Percentiles rank a stretch among this genome's conserved stretches.
phyloP scores from a whole-genome alignment of 2,329 filamentous ascomycete genomes.

The Massarina eburnea region DNA sequence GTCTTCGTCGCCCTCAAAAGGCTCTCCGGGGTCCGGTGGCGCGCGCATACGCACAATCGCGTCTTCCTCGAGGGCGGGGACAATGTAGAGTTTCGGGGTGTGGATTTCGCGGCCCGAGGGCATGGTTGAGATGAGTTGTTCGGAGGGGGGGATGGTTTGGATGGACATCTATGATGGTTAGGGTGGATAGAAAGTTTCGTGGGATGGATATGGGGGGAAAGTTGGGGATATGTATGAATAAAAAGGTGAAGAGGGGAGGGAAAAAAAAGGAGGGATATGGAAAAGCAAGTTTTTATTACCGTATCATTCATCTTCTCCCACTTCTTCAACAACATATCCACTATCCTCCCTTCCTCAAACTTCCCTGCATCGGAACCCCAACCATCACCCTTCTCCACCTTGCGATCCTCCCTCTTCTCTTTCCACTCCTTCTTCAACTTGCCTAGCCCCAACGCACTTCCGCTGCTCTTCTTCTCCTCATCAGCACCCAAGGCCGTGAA shows the following conservation, averaged over 20 bases:
- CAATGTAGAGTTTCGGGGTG: slow-evolving; percentile 66
- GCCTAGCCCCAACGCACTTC: slow-evolving; percentile 59
- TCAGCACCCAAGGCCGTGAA: slow-evolving; percentile 49
- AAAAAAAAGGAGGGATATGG: background rate
- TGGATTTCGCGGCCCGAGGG: slow-evolving; percentile 89
- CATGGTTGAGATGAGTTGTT: slow-evolving; percentile 73
- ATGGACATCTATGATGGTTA: slow-evolving; percentile 67
- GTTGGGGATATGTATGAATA: slow-evolving; percentile 7
- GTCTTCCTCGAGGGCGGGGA: slow-evolving; percentile 65
- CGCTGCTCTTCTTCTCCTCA: slow-evolving; percentile 49
- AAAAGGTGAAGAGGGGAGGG: slow-evolving; percentile 1
- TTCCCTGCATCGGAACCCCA: slow-evolving; percentile 86
- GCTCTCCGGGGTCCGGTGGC: slow-evolving; percentile 54
- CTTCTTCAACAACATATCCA: slow-evolving; percentile 84
- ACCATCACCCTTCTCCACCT: slow-evolving; percentile 68
- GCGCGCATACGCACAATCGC: slow-evolving; percentile 62
- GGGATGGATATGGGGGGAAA: background rate
- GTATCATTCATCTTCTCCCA: slow-evolving; percentile 95
- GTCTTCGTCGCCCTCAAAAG: slow-evolving; percentile 39
- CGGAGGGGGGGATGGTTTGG: slow-evolving; percentile 71
- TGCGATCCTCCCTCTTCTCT: slow-evolving; percentile 77
- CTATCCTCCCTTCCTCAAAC: slow-evolving; percentile 79
- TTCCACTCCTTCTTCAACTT: slow-evolving; percentile 72
- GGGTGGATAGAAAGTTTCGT: background rate
- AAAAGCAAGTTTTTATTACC: slow-evolving; percentile 53